Conservation (phyloP, 2,329 filamentous ascomycete genomes). For the Mycosphaerella sp. region DNA sequence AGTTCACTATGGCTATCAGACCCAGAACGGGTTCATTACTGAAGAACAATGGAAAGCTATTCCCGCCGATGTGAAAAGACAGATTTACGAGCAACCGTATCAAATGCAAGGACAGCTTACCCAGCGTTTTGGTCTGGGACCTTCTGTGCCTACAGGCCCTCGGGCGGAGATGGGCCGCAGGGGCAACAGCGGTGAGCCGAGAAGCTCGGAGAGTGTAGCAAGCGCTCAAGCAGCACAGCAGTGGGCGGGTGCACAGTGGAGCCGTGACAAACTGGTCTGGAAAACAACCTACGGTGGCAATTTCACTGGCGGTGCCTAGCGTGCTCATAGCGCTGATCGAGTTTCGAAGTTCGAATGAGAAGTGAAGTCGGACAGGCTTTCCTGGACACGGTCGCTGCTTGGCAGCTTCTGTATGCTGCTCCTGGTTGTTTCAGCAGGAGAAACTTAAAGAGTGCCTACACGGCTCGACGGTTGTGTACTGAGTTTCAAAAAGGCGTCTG, state of each 20-base stretch:
- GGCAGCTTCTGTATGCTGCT: background rate
- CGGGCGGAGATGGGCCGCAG: background rate
- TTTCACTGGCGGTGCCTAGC: background rate
- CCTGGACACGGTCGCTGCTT: background rate
- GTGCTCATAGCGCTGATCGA: background rate
- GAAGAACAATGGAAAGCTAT: background rate
- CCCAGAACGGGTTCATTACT: background rate
- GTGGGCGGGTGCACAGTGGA: background rate
- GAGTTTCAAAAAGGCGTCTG: background rate
- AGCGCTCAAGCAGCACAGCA: background rate
- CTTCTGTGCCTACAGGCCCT: background rate
- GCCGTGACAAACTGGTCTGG: conserved; percentile 1
- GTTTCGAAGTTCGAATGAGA: background rate
- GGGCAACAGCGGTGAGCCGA: background rate
- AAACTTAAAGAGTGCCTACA: background rate
- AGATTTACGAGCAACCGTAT: background rate
- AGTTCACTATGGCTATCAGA: background rate
- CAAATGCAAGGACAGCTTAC: background rate
- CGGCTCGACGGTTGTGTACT: background rate
- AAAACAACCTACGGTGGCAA: conserved; percentile 3
- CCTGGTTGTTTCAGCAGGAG: background rate
- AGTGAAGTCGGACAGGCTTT: background rate
- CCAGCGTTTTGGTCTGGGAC: background rate
- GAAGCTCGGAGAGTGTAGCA: background rate
- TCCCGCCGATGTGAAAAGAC: background rate